phyloP scores from a whole-genome alignment of 202 grass and related monocot genomes.

The Brachypodium distachyon region DNA sequence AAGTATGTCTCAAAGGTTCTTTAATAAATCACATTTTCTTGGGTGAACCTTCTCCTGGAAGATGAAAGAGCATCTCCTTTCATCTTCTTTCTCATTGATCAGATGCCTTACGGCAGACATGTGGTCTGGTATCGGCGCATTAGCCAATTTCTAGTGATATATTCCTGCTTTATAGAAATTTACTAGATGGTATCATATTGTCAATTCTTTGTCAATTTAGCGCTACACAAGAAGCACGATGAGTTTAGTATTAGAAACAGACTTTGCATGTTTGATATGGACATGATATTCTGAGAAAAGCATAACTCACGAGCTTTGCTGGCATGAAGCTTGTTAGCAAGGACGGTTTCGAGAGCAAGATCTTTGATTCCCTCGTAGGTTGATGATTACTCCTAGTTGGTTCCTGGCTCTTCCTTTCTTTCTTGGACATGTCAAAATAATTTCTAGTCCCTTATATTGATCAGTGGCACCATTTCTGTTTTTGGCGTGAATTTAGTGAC shows the following conservation, averaged over 20 bases:
- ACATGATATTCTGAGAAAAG: slow-evolving; percentile 42
- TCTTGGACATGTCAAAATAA: slow-evolving; percentile 6
- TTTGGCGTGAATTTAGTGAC: slow-evolving; percentile 16
- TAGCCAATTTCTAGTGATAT: slow-evolving; percentile 48
- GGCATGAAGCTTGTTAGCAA: slow-evolving; percentile 16
- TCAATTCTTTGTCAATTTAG: slow-evolving; percentile 35
- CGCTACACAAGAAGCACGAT: slow-evolving; percentile 22
- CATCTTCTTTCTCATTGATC: slow-evolving; percentile 51
- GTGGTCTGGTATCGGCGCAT: slow-evolving; percentile 54
- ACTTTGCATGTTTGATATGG: slow-evolving; percentile 39
- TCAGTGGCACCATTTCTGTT: slow-evolving; percentile 15
- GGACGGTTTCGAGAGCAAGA: slow-evolving; percentile 9
- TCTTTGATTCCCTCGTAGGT: slow-evolving; percentile 26
- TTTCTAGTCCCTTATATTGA: slow-evolving; percentile 21
- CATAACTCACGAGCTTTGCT: slow-evolving; percentile 3
- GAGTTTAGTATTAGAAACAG: slow-evolving; percentile 41
- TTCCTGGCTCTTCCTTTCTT: slow-evolving; percentile 45
- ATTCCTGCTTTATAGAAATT: slow-evolving; percentile 28
- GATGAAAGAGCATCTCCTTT: slow-evolving; percentile 73
- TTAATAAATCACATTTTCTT: slow-evolving; percentile 42
- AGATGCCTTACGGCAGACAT: slow-evolving; percentile 78
- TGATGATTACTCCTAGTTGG: slow-evolving; percentile 29
- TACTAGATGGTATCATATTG: slow-evolving; percentile 8
- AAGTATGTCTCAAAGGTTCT: slow-evolving; percentile 44
- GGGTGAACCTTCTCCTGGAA: slow-evolving; percentile 57